These are phyloP conservation scores for Lasiodiplodia theobromae DNA, from an alignment of 2,329 filamentous ascomycete species.

Conservation along the genomic window DNA sequence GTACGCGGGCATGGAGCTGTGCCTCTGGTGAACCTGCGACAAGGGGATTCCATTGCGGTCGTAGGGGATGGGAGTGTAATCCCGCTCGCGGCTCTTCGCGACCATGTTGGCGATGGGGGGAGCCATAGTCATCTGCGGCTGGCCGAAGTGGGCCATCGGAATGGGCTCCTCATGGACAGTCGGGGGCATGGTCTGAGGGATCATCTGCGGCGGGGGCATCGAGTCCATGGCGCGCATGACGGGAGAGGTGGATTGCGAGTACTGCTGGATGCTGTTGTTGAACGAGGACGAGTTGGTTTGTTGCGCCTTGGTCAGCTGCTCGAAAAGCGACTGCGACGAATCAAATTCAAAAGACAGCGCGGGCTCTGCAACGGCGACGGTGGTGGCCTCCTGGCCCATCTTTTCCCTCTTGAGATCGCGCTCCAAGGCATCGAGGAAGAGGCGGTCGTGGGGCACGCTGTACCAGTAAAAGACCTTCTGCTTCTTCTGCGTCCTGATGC, in stretches of 20 bases:
- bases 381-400: conserved; percentile 98
- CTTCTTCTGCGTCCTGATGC: conserved; percentile 99
- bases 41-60: conserved; percentile 91
- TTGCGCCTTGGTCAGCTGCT: conserved; percentile 98
- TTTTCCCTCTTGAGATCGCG: conserved; percentile 98
- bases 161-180: conserved; percentile 66
- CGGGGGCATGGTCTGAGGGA: conserved; percentile 63
- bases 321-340: conserved; percentile 97
- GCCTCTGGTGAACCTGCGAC: conserved; percentile 83
- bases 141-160: conserved; percentile 71
- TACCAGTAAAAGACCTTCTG: conserved; percentile 99
- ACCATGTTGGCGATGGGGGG: conserved; percentile 74
- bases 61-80: conserved; percentile 79
- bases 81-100: conserved; percentile 84
- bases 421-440: conserved; percentile 97
- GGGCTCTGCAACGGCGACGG: conserved; percentile 94
- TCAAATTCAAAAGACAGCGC: conserved; percentile 99
- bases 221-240: conserved; percentile 89
- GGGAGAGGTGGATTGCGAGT: conserved; percentile 84
- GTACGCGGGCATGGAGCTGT: conserved; percentile 98
- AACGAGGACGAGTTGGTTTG: conserved; percentile 98
- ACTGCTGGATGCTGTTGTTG: conserved; percentile 74
- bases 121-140: conserved; percentile 74
- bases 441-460: conserved; percentile 94
- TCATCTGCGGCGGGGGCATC: conserved; percentile 91